These are phyloP conservation scores for Ophioceras dolichostomum DNA, from an alignment of 2,329 filamentous ascomycete genomes.

Conservation along the genomic window DNA sequence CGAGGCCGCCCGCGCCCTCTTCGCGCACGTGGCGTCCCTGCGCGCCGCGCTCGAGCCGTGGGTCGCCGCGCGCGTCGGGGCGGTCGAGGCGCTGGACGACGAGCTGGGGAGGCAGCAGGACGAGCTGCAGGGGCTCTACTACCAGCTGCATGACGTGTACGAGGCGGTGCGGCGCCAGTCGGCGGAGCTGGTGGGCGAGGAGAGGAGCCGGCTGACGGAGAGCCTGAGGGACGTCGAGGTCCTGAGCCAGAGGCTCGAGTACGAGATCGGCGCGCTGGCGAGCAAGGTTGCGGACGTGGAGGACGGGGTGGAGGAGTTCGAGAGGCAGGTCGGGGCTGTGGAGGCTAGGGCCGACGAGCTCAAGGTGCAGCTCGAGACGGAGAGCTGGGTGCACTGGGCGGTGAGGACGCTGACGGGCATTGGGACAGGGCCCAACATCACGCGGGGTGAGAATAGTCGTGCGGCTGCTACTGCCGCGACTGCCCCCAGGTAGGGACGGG, in stretches of 20 bases:
- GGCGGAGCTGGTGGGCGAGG: constrained; percentile 55
- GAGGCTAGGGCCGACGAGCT: constrained; percentile 53
- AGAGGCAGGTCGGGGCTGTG: constrained; percentile 61
- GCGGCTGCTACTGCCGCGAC: no score
- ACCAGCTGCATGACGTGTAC: constrained; percentile 58
- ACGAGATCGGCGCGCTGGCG: constrained; percentile 73
- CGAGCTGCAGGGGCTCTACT: constrained; percentile 54
- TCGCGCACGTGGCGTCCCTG: constrained; percentile 37
- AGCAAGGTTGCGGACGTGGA: constrained; percentile 80
- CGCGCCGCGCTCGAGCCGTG: constrained; percentile 43
- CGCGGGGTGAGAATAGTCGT: constrained; percentile 14
- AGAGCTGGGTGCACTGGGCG: constrained; percentile 53
- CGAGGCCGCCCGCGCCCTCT: constrained; percentile 44
- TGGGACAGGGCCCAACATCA: constrained; percentile 46
- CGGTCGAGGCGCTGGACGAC: constrained; percentile 47
- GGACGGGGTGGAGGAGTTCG: constrained; percentile 67
- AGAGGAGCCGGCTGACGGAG: constrained; percentile 57
- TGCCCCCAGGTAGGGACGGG: neutral
- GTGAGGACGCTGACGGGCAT: constrained; percentile 49
- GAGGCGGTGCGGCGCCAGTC: constrained; percentile 54
- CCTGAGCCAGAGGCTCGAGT: constrained; percentile 75
- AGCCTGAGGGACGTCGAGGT: constrained; percentile 68
- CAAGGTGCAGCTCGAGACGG: constrained; percentile 48
- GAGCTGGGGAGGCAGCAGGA: constrained; percentile 51
- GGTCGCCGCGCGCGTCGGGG: constrained; percentile 44